These are phyloP conservation scores for Epichloe aotearoae DNA, from an alignment of 2,329 filamentous ascomycete genomes.

Conservation along the genomic window DNA sequence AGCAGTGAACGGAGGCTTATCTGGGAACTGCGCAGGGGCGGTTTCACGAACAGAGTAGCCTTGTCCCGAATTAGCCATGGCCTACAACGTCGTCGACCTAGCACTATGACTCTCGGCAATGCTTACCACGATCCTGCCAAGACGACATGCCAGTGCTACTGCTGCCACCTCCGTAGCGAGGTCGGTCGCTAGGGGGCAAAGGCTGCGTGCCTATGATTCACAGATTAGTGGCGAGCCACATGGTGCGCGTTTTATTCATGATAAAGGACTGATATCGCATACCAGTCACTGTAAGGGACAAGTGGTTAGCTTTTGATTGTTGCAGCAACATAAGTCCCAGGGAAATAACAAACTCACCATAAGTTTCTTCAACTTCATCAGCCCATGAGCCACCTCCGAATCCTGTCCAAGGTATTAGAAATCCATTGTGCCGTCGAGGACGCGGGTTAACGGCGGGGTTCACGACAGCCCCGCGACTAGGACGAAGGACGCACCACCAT, in stretches of 20 bases:
- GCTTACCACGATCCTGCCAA: slow-evolving; percentile 33
- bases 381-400: slow-evolving; percentile 75
- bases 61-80: slow-evolving; percentile 17
- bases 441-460: slow-evolving; percentile 13
- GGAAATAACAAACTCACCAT: slow-evolving; percentile 43
- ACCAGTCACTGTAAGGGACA: slow-evolving; percentile 20
- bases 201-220: slow-evolving; percentile 39
- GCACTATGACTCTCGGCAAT: neutral
- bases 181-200: slow-evolving; percentile 37
- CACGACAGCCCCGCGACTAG: slow-evolving; percentile 7
- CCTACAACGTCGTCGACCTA: neutral
- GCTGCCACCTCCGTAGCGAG: slow-evolving; percentile 19
- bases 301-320: slow-evolving; percentile 15
- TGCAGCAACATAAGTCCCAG: neutral
- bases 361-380: slow-evolving; percentile 92
- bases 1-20: slow-evolving; percentile 87
- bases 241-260: neutral
- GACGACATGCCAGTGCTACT: slow-evolving; percentile 18
- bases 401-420: slow-evolving; percentile 17
- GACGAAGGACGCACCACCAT: slow-evolving; percentile 57
- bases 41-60: slow-evolving; percentile 56
- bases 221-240: neutral
- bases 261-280: slow-evolving; percentile 8
- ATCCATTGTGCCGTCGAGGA: slow-evolving; percentile 6
- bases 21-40: slow-evolving; percentile 61